phyloP scores from a whole-genome alignment of 345 rosid species.

The Hypericum androsaemum region DNA sequence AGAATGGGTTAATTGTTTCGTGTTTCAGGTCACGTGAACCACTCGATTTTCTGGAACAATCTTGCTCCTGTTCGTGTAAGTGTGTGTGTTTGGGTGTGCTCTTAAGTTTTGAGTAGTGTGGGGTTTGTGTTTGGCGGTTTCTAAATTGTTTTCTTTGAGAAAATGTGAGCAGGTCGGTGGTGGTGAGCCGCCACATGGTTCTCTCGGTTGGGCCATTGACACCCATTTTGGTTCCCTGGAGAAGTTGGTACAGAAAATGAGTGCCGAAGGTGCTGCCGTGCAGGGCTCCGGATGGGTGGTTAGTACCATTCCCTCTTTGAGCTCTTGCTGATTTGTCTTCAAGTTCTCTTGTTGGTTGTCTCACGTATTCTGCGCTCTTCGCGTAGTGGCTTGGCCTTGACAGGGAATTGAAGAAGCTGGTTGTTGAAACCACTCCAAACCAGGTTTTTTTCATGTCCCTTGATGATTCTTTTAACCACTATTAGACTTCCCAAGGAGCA shows the following conservation, averaged over 20 bases:
- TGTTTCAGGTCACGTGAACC: conserved; percentile 75
- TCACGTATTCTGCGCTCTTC: too few relatives aligned
- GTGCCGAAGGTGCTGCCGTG: conserved; percentile 78
- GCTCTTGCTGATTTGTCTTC: neutral
- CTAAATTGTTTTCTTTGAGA: neutral
- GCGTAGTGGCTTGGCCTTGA: conserved; percentile 84
- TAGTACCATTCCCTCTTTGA: conserved; percentile 16
- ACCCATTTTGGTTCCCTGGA: conserved; percentile 72
- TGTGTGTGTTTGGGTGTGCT: conserved; percentile 3
- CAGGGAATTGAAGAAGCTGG: conserved; percentile 72
- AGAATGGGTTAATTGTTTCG: neutral
- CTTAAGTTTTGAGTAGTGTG: neutral
- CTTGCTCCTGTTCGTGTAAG: conserved; percentile 66
- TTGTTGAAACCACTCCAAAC: conserved; percentile 81
- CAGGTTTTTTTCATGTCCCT: conserved; percentile 47
- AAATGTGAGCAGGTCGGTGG: conserved; percentile 60
- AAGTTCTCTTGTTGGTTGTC: neutral
- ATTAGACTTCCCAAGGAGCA: too few relatives aligned
- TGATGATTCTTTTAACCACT: neutral
- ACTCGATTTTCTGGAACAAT: conserved; percentile 89
- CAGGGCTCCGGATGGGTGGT: conserved; percentile 99
- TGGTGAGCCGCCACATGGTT: conserved; percentile 75
- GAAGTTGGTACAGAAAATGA: conserved; percentile 64
- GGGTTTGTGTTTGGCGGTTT: neutral
- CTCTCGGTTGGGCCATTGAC: conserved; percentile 74